A percentile compares a stretch with the other conserved stretches of the same genome.
These are phyloP conservation scores for Mucor ambiguus DNA, from an alignment of 371 early-diverging fungal genomes.

Conservation along the genomic window DNA sequence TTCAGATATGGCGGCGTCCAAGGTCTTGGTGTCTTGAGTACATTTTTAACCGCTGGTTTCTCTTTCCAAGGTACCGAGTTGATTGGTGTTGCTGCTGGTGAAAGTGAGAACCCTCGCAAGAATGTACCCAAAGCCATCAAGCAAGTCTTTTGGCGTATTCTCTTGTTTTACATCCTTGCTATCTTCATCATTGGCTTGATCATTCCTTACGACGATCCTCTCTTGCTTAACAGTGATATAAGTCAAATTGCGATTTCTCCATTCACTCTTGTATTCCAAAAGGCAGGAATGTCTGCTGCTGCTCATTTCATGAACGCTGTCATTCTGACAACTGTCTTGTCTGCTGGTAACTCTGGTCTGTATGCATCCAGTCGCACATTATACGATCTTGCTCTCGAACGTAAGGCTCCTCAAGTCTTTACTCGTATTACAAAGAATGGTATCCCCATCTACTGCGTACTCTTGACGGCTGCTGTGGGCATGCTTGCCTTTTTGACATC, in stretches of 20 bases:
- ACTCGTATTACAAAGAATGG: slow-evolving; percentile 50
- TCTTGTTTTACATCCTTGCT: slow-evolving; percentile 67
- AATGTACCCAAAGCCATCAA: slow-evolving; percentile 61
- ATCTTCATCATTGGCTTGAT: slow-evolving; percentile 71
- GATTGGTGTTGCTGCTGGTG: slow-evolving; percentile 79
- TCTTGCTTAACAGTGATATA: slow-evolving; percentile 50
- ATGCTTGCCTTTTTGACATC: slow-evolving; percentile 61
- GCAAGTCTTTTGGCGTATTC: slow-evolving; percentile 56
- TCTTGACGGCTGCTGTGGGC: slow-evolving; percentile 49
- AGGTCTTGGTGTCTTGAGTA: slow-evolving; percentile 41
- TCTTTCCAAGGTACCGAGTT: slow-evolving; percentile 88
- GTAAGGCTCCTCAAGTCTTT: slow-evolving; percentile 57
- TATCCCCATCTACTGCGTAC: slow-evolving; percentile 59
- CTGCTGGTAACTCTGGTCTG: slow-evolving; percentile 71
- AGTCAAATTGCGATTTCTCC: slow-evolving; percentile 63
- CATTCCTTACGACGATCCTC: slow-evolving; percentile 63
- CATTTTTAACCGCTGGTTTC: slow-evolving; percentile 82
- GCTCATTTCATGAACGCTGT: slow-evolving; percentile 51
- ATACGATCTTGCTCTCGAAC: slow-evolving; percentile 61
- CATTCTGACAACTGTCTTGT: slow-evolving; percentile 57
- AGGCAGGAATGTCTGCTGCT: slow-evolving; percentile 51
- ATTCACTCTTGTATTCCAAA: slow-evolving; percentile 67
- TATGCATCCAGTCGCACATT: slow-evolving; percentile 75
- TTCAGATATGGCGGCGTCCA: slow-evolving; percentile 39
- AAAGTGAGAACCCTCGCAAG: slow-evolving; percentile 72